These are phyloP conservation scores for Pythium periplocum DNA, from an alignment of 352 stramenopile genomes.

Conservation along the genomic window DNA sequence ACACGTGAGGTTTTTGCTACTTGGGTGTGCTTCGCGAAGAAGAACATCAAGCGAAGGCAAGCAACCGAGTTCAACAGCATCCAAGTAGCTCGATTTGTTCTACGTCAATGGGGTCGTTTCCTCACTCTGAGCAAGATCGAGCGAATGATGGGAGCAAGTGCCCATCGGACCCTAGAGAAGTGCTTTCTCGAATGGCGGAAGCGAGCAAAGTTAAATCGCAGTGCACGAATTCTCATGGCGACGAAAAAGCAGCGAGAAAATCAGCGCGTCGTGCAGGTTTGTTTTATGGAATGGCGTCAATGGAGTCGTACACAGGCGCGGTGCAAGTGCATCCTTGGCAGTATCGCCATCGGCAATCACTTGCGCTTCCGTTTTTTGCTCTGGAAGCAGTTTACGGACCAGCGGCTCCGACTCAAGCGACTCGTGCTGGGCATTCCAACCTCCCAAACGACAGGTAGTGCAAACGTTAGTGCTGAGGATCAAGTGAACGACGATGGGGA, in stretches of 20 bases:
- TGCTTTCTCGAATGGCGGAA: conserved; percentile 48
- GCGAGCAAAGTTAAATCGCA: conserved; percentile 10
- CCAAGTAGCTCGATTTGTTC: conserved; percentile 3
- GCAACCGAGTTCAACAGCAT: background rate
- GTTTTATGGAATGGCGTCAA: conserved; percentile 31
- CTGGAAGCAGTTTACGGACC: conserved; percentile 37
- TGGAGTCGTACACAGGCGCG: conserved; percentile 22
- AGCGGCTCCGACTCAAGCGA: conserved; percentile 23
- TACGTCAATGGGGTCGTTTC: conserved; percentile 35
- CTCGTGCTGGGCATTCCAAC: conserved; percentile 5
- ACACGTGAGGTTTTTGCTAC: background rate
- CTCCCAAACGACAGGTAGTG: too few relatives aligned
- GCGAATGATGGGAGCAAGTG: conserved; percentile 33
- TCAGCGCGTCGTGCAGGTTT: background rate
- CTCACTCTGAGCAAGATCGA: conserved; percentile 46
- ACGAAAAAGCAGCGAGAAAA: conserved; percentile 5
- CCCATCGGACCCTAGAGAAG: conserved; percentile 16
- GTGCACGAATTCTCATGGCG: conserved; percentile 19
- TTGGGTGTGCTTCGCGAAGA: conserved; percentile 1
- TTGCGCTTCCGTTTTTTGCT: conserved; percentile 46
- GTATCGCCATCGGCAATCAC: conserved; percentile 25
- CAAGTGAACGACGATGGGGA: too few relatives aligned
- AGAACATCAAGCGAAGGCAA: conserved; percentile 1
- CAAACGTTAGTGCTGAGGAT: too few relatives aligned
- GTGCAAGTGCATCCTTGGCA: conserved; percentile 31